phyloP scores from a whole-genome alignment of 1,284 basidiomycete genomes.

The Pulveroboletus sp. region DNA sequence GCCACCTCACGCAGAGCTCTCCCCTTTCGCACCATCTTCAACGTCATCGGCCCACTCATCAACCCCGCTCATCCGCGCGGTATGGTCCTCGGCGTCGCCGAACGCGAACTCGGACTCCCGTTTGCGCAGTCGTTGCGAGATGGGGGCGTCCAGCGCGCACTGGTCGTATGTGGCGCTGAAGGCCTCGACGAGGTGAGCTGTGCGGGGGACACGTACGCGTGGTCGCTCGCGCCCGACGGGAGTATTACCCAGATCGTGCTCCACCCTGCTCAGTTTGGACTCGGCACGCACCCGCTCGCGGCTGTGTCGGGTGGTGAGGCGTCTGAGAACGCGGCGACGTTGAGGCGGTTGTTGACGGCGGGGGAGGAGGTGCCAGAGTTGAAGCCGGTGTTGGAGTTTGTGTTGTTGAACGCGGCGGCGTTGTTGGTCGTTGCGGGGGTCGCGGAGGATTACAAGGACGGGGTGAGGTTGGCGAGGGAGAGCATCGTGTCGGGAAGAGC shows the following conservation, averaged over 20 bases:
- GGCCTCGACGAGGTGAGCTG: constrained; percentile 94
- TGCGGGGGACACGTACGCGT: constrained; percentile 84
- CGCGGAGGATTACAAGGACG: constrained; percentile 70
- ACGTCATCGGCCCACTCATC: constrained; percentile 91
- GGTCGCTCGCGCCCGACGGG: constrained; percentile 57
- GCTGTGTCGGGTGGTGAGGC: constrained; percentile 75
- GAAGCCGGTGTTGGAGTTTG: constrained; percentile 74
- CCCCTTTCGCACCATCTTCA: constrained; percentile 97
- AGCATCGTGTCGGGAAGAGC: constrained; percentile 76
- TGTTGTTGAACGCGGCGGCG: constrained; percentile 84
- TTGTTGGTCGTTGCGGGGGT: constrained; percentile 79
- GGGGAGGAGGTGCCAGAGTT: constrained; percentile 54
- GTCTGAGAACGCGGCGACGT: constrained; percentile 71
- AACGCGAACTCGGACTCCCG: constrained; percentile 78
- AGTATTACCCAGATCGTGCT: constrained; percentile 52
- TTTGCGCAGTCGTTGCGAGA: constrained; percentile 79
- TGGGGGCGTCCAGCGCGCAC: constrained; percentile 75
- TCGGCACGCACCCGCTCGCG: constrained; percentile 66
- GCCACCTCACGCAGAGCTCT: constrained; percentile 85
- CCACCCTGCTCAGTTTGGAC: constrained; percentile 69
- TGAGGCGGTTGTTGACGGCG: constrained; percentile 59
- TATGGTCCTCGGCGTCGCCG: constrained; percentile 91
- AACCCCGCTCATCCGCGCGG: constrained; percentile 87
- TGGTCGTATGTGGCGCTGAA: constrained; percentile 94
- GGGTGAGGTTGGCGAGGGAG: constrained; percentile 71